Base-by-base conservation (phyloP, 2,329 filamentous ascomycete genomes). In the Tolypocladium endophyticum region DNA sequence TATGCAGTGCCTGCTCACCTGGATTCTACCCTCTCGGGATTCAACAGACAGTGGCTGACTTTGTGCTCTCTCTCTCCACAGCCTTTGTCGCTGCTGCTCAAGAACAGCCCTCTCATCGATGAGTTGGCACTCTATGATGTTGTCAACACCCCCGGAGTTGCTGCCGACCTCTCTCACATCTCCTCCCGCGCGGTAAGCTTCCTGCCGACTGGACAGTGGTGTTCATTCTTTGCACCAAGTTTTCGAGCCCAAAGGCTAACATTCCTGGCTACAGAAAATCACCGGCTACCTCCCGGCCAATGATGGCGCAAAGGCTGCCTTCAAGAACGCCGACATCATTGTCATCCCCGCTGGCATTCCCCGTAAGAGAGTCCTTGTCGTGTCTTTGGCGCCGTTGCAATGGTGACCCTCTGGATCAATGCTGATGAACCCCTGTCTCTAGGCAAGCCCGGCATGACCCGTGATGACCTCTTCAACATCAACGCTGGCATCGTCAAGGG, bases 391-490 rank as follows among this genome's bases (percentile, higher is more conserved):
- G 16, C 35, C 11, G 50, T 4, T 58, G 62, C 11, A 23, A 23
- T 23, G 20, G 11, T 4, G 8, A 2, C 30, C 9, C 30, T 23
- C 14, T 36, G 28, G 33, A 33, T n/a, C 50, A 53, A 33, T 33
- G 30, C 50, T 54, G 20, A 54, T 23, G 50, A 23, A 12, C 50
- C 30, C 14, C 50, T 53, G 50, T 38, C 18, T 38, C 9, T 65
- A 97, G 93, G 93, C 79, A 97, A 97, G 85, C 94, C 94, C 70
- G 94, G 94, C 71, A 99, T 99, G 94, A 97, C 90, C 77, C 92
- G 94, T 80, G 94, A 99, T 71, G 94, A 97, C 74, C 90, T 99
- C 61, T 99, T 99, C 89, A 97, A 97, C 81, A 96, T 97, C 83
- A 99, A 99, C 76, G 94, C 94, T 62, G 90, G 92, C 70, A 99